Base-by-base conservation (phyloP, 495 filamentous ascomycete species). In the Aspergillus asperescens region DNA sequence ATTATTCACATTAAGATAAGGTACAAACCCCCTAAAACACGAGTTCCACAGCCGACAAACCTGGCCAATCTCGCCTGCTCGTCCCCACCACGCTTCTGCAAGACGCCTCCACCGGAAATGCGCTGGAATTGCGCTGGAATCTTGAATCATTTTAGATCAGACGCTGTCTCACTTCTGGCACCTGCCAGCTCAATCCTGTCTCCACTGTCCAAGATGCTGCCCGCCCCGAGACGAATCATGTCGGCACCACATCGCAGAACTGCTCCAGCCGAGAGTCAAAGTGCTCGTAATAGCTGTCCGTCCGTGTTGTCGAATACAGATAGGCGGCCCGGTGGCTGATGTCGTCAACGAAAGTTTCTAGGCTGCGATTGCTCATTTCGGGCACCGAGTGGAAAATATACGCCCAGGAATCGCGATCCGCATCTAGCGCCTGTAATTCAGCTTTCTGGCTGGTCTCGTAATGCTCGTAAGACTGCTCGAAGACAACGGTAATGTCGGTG, bases 351-450 rank as follows among this genome's bases (percentile, higher is more conserved):
- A 57, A 35, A 1, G 13, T 22, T 5, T 47, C 27, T 7, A 57
- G 38, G 4, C 13, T 49, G 49, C 27, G 20, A n/a, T 48, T 52
- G 23, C 43, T 24, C 35, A 51, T 50, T 12, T 15, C 10, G 5
- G 48, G 48, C 20, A 57, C 48, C 20, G 48, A 52, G 20, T 57
- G 55, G 32, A 57, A 41, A n/a, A 57, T 57, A 38, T 57, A 57
- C 6, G 48, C 49, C 27, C 39, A 52, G 7, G 19, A 15, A 18
- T 18, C 39, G 22, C 55, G 55, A 13, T 48, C 27, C 5, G 9
- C 16, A 3, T 28, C 18, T 22, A 50, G 39, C 1, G 46, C 29
- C 1, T 25, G 6, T 13, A 57, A 27, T 7, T 10, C 13, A 8
- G 39, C 13, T 19, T 32, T 20, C 12, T 43, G 42, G 25, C 25